Percentiles rank a stretch among this genome's conserved stretches.
Evolutionary conservation across 495 filamentous ascomycete genomes (phyloP).

Genomic region (Umbilicaria muhlenbergii): DNA sequence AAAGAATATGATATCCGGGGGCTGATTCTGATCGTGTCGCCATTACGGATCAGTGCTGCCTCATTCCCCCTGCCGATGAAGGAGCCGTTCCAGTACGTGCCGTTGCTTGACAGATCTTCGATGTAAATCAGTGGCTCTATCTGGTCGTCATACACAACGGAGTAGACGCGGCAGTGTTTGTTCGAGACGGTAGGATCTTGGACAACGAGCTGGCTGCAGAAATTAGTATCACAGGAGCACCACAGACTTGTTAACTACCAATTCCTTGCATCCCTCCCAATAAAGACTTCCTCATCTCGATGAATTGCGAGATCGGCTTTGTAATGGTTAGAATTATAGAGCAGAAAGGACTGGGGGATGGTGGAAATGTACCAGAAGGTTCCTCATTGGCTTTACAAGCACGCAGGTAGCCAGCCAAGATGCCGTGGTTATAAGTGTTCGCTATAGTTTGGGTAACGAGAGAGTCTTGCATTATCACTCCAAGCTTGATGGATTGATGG

Average conservation of each 20-base stretch:
- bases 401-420: too few relatives aligned
- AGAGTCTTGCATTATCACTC: too few relatives aligned
- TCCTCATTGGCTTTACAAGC: too few relatives aligned
- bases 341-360: too few relatives aligned
- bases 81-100: constrained; percentile 34
- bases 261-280: constrained; percentile 22
- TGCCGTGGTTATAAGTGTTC: too few relatives aligned
- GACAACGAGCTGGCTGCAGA: constrained; percentile 26
- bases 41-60: constrained; percentile 36
- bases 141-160: constrained; percentile 31
- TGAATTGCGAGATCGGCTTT: constrained; percentile 9
- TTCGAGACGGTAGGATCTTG: constrained; percentile 33
- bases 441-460: too few relatives aligned
- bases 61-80: constrained; percentile 25
- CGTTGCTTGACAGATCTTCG: constrained; percentile 42
- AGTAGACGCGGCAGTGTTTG: constrained; percentile 46
- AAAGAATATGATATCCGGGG: too few relatives aligned
- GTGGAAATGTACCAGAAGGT: too few relatives aligned
- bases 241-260: constrained; percentile 12
- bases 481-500: too few relatives aligned
- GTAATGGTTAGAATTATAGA: too few relatives aligned
- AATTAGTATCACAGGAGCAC: background rate
- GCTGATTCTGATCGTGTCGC: constrained; percentile 28
- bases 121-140: constrained; percentile 41
- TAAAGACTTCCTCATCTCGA: constrained; percentile 19